Conservation (phyloP, 2,329 filamentous ascomycete genomes). For the Cladosporium austrohemisphaericum region DNA sequence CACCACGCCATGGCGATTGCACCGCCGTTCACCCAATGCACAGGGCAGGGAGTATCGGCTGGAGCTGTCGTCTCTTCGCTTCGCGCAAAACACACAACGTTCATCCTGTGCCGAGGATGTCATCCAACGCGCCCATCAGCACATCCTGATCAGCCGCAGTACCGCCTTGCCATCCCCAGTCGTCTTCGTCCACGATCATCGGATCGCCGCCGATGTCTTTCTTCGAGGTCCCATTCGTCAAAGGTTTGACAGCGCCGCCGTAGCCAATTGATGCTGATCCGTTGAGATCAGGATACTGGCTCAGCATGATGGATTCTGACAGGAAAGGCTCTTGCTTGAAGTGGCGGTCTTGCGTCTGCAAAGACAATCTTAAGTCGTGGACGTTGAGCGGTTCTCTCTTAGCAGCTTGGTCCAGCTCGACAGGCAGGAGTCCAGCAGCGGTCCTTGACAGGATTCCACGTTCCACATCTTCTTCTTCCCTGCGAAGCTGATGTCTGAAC, state of each 20-base stretch:
- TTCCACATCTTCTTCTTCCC: conserved; percentile 69
- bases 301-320: conserved; percentile 59
- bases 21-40: too few relatives aligned
- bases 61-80: too few relatives aligned
- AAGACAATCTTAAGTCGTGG: conserved; percentile 70
- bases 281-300: conserved; percentile 32
- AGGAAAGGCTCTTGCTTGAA: conserved; percentile 75
- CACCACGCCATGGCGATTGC: too few relatives aligned
- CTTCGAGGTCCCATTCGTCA: conserved; percentile 23
- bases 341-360: conserved; percentile 72
- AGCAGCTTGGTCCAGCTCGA: conserved; percentile 73
- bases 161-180: conserved; percentile 39
- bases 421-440: conserved; percentile 71
- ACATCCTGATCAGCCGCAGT: conserved; percentile 27
- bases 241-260: conserved; percentile 12
- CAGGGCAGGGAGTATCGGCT: background rate
- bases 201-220: conserved; percentile 28
- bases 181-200: conserved; percentile 35
- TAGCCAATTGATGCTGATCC: conserved; percentile 14
- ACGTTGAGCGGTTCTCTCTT: conserved; percentile 70
- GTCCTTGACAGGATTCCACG: conserved; percentile 73
- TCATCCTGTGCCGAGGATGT: conserved; percentile 24
- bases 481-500: conserved; percentile 69
- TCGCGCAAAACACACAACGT: too few relatives aligned
- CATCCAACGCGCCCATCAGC: conserved; percentile 38